Conservation (phyloP, 306 rosid genomes). For the Corylus americana region DNA sequence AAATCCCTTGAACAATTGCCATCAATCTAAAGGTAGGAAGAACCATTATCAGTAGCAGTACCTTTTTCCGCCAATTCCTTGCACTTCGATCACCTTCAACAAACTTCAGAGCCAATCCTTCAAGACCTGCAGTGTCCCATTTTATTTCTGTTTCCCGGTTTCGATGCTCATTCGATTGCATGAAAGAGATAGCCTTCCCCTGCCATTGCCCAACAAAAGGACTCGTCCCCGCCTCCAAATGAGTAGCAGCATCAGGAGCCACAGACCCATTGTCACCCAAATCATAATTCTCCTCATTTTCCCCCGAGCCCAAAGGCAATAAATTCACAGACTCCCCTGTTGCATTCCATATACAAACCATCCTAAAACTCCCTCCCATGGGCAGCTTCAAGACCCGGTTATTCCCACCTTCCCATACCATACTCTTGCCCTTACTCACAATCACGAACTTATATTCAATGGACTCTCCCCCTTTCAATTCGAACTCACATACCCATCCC, state of each 20-base stretch:
- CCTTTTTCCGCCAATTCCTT: slow-evolving; percentile 97
- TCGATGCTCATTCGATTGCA: slow-evolving; percentile 68
- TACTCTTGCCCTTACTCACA: slow-evolving; percentile 36
- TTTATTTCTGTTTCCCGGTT: slow-evolving; percentile 48
- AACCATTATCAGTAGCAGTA: slow-evolving; percentile 26
- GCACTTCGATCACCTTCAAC: slow-evolving; percentile 82
- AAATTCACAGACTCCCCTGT: slow-evolving; percentile 50
- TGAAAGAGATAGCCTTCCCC: slow-evolving; percentile 69
- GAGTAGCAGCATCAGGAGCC: slow-evolving; percentile 21
- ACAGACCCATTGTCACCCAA: slow-evolving; percentile 34
- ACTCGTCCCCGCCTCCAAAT: slow-evolving; percentile 49
- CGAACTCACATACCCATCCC: slow-evolving; percentile 82
- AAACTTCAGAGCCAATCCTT: slow-evolving; percentile 71
- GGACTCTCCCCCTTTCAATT: slow-evolving; percentile 36
- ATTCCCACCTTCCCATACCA: slow-evolving; percentile 71
- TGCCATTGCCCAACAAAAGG: slow-evolving; percentile 97
- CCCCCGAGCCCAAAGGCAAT: slow-evolving; percentile 35
- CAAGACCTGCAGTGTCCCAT: slow-evolving; percentile 77
- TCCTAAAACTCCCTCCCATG: slow-evolving; percentile 45
- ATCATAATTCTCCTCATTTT: slow-evolving; percentile 12
- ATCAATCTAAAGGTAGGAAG: background rate
- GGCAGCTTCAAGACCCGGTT: slow-evolving; percentile 71
- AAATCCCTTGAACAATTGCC: background rate
- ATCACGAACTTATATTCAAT: slow-evolving; percentile 70
- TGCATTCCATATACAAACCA: slow-evolving; percentile 66